Percentiles rank a stretch among this genome's conserved stretches.
These are phyloP conservation scores for Rosa lucieae DNA, from an alignment of 306 rosid genomes.

Conservation along the genomic window DNA sequence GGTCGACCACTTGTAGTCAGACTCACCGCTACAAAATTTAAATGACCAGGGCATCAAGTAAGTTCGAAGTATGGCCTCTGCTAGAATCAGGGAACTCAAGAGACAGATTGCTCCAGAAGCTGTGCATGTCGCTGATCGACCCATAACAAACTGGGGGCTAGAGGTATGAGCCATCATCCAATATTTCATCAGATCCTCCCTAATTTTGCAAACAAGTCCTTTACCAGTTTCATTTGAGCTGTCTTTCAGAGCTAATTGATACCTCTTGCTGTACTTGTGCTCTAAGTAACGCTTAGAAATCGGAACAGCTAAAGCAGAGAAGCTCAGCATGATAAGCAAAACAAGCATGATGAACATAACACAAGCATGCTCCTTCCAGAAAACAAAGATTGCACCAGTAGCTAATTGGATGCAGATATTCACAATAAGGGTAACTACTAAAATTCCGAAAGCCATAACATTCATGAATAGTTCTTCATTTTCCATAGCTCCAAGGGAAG, in stretches of 20 bases:
- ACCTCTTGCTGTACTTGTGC: slow-evolving; percentile 34
- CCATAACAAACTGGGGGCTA: slow-evolving; percentile 85
- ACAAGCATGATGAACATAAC: slow-evolving; percentile 67
- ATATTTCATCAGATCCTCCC: slow-evolving; percentile 43
- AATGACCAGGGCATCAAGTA: slow-evolving; percentile 55
- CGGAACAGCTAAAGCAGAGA: slow-evolving; percentile 59
- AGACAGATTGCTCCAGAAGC: slow-evolving; percentile 88
- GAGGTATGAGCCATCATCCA: slow-evolving; percentile 93
- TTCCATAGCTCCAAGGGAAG: slow-evolving; percentile 76
- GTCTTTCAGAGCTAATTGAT: slow-evolving; percentile 50
- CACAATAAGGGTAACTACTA: slow-evolving; percentile 68
- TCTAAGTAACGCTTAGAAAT: slow-evolving; percentile 57
- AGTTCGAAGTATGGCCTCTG: slow-evolving; percentile 59
- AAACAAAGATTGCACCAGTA: slow-evolving; percentile 80
- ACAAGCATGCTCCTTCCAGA: slow-evolving; percentile 59
- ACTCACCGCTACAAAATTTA: slow-evolving; percentile 59
- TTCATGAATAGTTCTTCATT: slow-evolving; percentile 62
- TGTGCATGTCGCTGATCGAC: slow-evolving; percentile 74
- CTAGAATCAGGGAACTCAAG: slow-evolving; percentile 53
- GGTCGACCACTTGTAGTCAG: slow-evolving; percentile 80
- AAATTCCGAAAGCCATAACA: slow-evolving; percentile 65
- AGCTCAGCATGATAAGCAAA: slow-evolving; percentile 48
- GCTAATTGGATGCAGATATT: slow-evolving; percentile 74
- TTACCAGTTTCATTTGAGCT: slow-evolving; percentile 1
- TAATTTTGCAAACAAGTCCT: slow-evolving; percentile 24